phyloP scores from a whole-genome alignment of 2,329 filamentous ascomycete genomes.

The Ophiosphaerella narmari region DNA sequence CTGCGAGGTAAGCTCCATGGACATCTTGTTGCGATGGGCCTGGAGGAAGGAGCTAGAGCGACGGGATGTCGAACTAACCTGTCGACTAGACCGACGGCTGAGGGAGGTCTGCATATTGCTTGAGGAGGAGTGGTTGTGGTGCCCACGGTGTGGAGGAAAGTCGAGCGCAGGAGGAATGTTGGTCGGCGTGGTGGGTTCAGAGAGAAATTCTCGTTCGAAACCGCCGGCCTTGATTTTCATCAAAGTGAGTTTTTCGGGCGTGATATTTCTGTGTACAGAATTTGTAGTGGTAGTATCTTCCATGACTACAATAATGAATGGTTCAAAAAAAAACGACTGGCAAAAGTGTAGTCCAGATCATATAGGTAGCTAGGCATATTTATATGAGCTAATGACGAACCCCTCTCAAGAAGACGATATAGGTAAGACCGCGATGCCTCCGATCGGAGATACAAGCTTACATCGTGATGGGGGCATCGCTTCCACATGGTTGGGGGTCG shows the following conservation, averaged over 20 bases:
- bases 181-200: conserved; percentile 24
- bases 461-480: too few relatives aligned
- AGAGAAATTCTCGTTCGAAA: conserved; percentile 27
- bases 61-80: conserved; percentile 19
- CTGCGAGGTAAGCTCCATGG: conserved; percentile 27
- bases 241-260: conserved; percentile 28
- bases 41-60: conserved; percentile 27
- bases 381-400: neutral
- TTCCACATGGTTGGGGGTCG: too few relatives aligned
- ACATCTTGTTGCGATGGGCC: conserved; percentile 32
- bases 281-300: neutral
- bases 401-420: too few relatives aligned
- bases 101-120: conserved; percentile 10
- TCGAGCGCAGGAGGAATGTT: conserved; percentile 16
- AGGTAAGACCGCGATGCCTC: too few relatives aligned
- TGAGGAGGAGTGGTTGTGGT: conserved; percentile 4
- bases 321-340: neutral
- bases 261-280: conserved; percentile 8
- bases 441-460: too few relatives aligned
- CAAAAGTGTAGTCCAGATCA: neutral
- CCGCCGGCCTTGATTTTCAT: conserved; percentile 27
- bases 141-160: conserved; percentile 1
- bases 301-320: neutral
- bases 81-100: conserved; percentile 21
- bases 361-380: neutral